Evolutionary conservation across 371 early-diverging fungal species (phyloP).

Genomic region (Synchytrium microbalum): DNA sequence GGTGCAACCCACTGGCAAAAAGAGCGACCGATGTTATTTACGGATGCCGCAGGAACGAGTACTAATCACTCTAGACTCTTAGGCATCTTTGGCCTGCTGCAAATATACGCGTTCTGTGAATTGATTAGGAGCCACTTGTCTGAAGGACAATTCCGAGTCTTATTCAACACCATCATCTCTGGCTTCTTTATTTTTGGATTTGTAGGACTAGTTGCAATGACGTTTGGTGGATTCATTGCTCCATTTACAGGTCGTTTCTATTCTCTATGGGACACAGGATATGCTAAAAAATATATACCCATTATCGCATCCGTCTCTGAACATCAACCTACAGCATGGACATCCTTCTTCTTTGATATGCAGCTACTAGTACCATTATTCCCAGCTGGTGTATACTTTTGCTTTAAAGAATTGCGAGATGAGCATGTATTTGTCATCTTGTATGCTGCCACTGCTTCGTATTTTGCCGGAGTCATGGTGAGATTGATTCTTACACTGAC

Average conservation of each 20-base stretch:
- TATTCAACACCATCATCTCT: conserved; percentile 50
- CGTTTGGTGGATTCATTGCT: conserved; percentile 80
- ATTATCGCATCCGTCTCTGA: conserved; percentile 99
- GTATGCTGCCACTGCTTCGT: conserved; percentile 88
- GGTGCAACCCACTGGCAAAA: no score
- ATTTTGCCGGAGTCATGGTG: conserved; percentile 99
- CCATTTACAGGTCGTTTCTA: conserved; percentile 99
- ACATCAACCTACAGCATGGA: conserved; percentile 98
- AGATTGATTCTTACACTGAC: conserved; percentile 96
- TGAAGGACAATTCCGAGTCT: conserved; percentile 69
- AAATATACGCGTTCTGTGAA: conserved; percentile 85
- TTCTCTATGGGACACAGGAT: conserved; percentile 96
- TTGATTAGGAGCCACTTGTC: conserved; percentile 73
- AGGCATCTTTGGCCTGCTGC: conserved; percentile 85
- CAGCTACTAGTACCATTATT: conserved; percentile 87
- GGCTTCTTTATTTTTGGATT: conserved; percentile 55
- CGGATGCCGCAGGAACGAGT: no score
- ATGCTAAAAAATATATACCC: conserved; percentile 97
- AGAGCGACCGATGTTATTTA: no score
- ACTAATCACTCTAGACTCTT: not conserved
- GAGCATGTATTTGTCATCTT: conserved; percentile 96
- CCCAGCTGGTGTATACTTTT: conserved; percentile 95
- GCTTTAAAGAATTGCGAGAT: conserved; percentile 84
- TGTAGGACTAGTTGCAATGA: conserved; percentile 55
- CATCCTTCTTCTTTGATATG: conserved; percentile 97